Conservation (phyloP, 208 protist species). For the Trypanosoma cruzi region DNA sequence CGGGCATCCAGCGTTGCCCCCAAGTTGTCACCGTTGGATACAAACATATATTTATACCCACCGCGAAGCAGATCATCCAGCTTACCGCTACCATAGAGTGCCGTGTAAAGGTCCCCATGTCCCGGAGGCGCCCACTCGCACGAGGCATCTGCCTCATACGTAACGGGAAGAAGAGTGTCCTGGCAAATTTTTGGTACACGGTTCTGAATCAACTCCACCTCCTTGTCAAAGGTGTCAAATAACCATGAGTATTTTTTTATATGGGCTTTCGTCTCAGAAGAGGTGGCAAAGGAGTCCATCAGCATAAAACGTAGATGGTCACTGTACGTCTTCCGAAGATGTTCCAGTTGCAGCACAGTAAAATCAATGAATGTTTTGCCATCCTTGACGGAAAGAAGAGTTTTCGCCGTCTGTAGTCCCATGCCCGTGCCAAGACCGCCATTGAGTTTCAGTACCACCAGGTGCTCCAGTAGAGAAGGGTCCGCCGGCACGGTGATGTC, state of each 20-base stretch:
- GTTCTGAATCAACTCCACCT: slow-evolving; percentile 86
- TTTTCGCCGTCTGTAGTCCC: slow-evolving; percentile 88
- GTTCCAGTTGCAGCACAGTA: slow-evolving; percentile 93
- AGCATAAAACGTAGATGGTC: slow-evolving; percentile 96
- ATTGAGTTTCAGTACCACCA: slow-evolving; percentile 98
- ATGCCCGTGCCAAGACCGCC: slow-evolving; percentile 95
- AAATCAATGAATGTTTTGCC: slow-evolving; percentile 98
- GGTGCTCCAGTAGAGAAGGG: slow-evolving; percentile 58
- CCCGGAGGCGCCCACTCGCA: slow-evolving; percentile 98
- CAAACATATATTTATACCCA: slow-evolving; percentile 98
- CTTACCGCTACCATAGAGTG: slow-evolving; percentile 93
- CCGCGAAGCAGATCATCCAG: slow-evolving; percentile 74
- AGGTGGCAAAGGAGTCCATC: slow-evolving; percentile 99
- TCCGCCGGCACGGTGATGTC: slow-evolving; percentile 29
- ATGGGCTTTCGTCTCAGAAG: slow-evolving; percentile 86
- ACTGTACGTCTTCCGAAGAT: slow-evolving; percentile 89
- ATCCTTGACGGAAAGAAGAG: slow-evolving; percentile 93
- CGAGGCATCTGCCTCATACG: slow-evolving; percentile 43
- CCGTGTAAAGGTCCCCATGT: slow-evolving; percentile 98
- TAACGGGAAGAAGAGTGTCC: slow-evolving; percentile 59
- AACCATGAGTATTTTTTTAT: slow-evolving; percentile 59
- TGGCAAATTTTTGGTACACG: slow-evolving; percentile 85
- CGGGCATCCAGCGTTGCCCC: slow-evolving; percentile 90
- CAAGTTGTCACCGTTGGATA: slow-evolving; percentile 99
- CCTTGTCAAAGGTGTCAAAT: slow-evolving; percentile 48